These are phyloP conservation scores for Trametes pubescens DNA, from an alignment of 1,284 basidiomycete species.

Conservation along the genomic window DNA sequence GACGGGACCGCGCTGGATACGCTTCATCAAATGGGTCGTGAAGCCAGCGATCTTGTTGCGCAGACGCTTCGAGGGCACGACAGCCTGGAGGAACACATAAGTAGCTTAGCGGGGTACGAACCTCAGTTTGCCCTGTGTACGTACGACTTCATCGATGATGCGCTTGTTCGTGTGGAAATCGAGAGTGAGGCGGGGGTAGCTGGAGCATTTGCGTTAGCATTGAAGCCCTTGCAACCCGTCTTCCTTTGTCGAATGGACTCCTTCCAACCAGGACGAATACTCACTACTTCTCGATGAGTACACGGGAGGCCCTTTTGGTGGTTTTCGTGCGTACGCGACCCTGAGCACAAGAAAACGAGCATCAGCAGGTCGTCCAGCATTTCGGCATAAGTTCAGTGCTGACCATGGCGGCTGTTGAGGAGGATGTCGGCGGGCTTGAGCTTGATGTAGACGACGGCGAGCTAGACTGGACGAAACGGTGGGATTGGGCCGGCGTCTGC, in stretches of 20 bases:
- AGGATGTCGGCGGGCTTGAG: constrained; percentile 40
- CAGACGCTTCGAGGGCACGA: constrained; percentile 98
- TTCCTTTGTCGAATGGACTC: constrained; percentile 1
- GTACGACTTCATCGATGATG: constrained; percentile 97
- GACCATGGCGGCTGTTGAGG: constrained; percentile 40
- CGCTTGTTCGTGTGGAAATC: constrained; percentile 99
- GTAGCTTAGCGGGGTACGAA: background rate
- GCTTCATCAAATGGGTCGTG: constrained; percentile 99
- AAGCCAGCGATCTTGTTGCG: constrained; percentile 99
- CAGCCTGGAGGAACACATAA: constrained; percentile 63
- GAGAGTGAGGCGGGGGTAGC: constrained; percentile 95
- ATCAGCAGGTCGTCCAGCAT: constrained; percentile 23
- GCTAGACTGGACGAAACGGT: constrained; percentile 26
- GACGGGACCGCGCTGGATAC: constrained; percentile 99
- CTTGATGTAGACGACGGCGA: constrained; percentile 34
- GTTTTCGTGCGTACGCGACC: constrained; percentile 99
- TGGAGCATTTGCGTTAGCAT: constrained; percentile 40
- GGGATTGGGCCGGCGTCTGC: constrained; percentile 28
- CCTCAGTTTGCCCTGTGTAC: constrained; percentile 46
- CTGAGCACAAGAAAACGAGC: constrained; percentile 52
- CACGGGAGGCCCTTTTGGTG: constrained; percentile 98
- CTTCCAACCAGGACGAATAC: constrained; percentile 44
- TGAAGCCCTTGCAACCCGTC: background rate
- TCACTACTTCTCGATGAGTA: constrained; percentile 99
- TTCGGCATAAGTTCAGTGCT: constrained; percentile 22